Evolutionary conservation across 176 grass and related monocot genomes (phyloP), one percentile per base, ranked within the genome.

Genomic region (Olyra latifolia): DNA sequence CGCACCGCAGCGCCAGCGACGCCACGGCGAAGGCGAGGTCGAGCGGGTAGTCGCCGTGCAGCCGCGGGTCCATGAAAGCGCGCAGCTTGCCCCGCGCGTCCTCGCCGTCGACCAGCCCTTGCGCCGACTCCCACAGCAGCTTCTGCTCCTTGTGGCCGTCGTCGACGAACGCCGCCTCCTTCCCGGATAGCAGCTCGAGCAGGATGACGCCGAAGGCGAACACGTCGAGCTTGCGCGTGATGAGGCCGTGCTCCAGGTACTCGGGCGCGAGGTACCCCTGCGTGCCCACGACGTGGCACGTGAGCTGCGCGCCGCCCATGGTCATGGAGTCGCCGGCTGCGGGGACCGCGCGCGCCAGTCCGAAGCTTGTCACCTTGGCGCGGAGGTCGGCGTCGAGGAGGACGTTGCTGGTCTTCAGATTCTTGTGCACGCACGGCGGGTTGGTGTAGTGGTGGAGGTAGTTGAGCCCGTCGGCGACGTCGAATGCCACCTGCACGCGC

Each of bases 381-480:
- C 88, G 85, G 60, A 93, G 69, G 77, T 91, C 83, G 29, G 47
- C 69, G 74, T 97, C 91, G 50, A 97, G 76, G 15, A 97, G 87
- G 27, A 97, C 56, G 80, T 91, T 91, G 86, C 66, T 90, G 86
- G 77, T 91, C 76, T 97, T 89, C 42, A 97, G 60, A 42, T 93
- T 97, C 85, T 97, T 93, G 76, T 97, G 94, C 46, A 97, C 82
- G 71, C 88, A 97, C 17, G 88, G 86, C 59, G 91, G 91, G 52
- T 38, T 89, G 8, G 80, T 84, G 86, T 91, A 93, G 86, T 97
- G 61, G 86, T 97, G 94, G 29, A 97, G 90, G 83, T 97, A 97
- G 54, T 87, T 85, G 56, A 97, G 87, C 38, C 88, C 94, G 20
- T 93, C 86, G 4, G 94, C 86, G 10, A 87, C 83, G 77, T 93